These are phyloP conservation scores for Piloderma croceum DNA, from an alignment of 768 basidiomycete genomes.

Conservation along the genomic window DNA sequence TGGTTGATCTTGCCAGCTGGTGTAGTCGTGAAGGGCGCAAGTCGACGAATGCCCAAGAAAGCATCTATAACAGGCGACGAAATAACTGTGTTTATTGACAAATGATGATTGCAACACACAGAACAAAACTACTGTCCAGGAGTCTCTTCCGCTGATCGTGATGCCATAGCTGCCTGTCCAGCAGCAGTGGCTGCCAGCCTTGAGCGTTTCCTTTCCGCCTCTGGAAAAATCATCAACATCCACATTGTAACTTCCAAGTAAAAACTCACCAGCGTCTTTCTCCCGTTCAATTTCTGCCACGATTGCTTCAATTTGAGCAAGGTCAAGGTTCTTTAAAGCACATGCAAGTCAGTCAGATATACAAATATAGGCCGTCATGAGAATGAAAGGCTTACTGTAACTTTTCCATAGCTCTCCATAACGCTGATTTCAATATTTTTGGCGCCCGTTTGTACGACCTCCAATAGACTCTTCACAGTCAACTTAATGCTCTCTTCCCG, in stretches of 20 bases:
- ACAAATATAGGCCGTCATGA: background rate
- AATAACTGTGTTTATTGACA: no score
- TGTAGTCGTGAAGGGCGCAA: no score
- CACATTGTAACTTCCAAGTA: background rate
- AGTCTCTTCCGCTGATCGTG: slow-evolving; percentile 40
- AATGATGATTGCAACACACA: no score
- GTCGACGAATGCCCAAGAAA: no score
- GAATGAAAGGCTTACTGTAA: slow-evolving; percentile 54
- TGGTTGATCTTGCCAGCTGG: no score
- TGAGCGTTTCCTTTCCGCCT: slow-evolving; percentile 92
- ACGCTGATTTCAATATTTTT: slow-evolving; percentile 99
- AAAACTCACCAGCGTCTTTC: slow-evolving; percentile 81
- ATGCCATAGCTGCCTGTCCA: slow-evolving; percentile 82
- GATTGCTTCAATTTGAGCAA: slow-evolving; percentile 84
- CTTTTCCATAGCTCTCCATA: slow-evolving; percentile 92
- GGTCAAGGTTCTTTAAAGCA: slow-evolving; percentile 65
- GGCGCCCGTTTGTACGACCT: slow-evolving; percentile 99
- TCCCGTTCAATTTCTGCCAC: slow-evolving; percentile 93
- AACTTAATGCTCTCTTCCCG: slow-evolving; percentile 91
- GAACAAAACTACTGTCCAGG: slow-evolving; percentile 34
- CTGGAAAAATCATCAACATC: slow-evolving; percentile 33
- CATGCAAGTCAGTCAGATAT: background rate
- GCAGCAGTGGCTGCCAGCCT: slow-evolving; percentile 89
- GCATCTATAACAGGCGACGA: no score
- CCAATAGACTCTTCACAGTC: slow-evolving; percentile 90